Evolutionary conservation across 225 moss, liverwort and hornwort species (phyloP), one percentile per base, ranked within the genome.

Genomic region (Straminergon stramineum): DNA sequence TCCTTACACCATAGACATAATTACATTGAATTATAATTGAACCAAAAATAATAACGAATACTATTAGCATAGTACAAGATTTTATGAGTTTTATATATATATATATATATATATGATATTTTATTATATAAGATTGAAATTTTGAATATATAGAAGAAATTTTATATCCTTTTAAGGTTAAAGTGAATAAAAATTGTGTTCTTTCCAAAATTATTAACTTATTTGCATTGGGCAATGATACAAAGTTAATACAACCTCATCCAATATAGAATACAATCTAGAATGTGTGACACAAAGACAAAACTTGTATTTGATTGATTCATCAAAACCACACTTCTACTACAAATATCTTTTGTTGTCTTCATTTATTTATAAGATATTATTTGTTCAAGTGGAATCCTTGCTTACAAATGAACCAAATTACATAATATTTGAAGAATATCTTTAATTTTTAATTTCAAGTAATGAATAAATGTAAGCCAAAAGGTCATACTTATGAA

Each of bases 381-480:
- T 34, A 18, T n/a, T 24, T 43, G 0, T 15, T 67, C 0, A 17
- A 45, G 2, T 1, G 0, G 2, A 55, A 9, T 24, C 0, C 1
- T 62, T 62, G 37, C 1, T 75, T 75, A 23, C 13, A 75, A 63
- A 28, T 51, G 17, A 13, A 37, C 9, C 4, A 26, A 34, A 34
- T 8, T 85, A 3, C 1, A 43, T 48, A 45, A 43, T 32, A 48
- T 15, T 34, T 64, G 24, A 18, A 66, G 2, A 6, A 24, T 35
- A 66, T 8, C 5, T 67, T 32, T 37, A 52, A 37, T 24, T 37
- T 15, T 27, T 27, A 37, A 26, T 52, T 27, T 53, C 22, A 66
- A 35, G 3, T 83, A 23, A 17, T 12, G 2, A 48, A 26, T 20
- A 6, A 60, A 81, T 43, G 2, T 8, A 43, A 14, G 3, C 2